Percentiles rank a stretch among this genome's conserved stretches.
phyloP scores from a whole-genome alignment of 306 rosid species.

The Begonia peltatifolia region DNA sequence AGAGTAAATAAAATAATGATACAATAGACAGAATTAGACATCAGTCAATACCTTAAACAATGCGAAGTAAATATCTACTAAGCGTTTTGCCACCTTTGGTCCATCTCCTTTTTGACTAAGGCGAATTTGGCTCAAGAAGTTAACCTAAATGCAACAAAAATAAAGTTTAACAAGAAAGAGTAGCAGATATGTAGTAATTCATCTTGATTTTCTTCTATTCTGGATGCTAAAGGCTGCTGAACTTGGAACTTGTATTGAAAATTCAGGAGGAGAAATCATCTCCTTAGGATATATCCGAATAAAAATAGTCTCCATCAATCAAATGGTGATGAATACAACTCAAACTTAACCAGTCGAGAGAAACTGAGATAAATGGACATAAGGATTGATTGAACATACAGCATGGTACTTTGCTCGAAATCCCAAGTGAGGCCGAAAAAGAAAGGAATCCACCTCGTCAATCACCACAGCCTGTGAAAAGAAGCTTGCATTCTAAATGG shows the following conservation, averaged over 20 bases:
- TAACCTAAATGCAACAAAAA: slow-evolving; percentile 37
- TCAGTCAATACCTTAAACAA: slow-evolving; percentile 69
- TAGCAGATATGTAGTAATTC: background rate
- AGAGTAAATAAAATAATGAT: background rate
- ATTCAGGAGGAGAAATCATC: background rate
- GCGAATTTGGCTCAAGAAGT: slow-evolving; percentile 84
- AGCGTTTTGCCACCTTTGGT: slow-evolving; percentile 85
- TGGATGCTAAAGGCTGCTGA: no score
- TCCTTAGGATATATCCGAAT: background rate
- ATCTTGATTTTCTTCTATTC: no score
- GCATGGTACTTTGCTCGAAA: slow-evolving; percentile 78
- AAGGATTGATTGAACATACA: slow-evolving; percentile 31
- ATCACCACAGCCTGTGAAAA: slow-evolving; percentile 69
- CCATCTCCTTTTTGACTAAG: slow-evolving; percentile 76
- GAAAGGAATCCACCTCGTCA: slow-evolving; percentile 87
- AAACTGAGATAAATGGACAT: slow-evolving; percentile 1
- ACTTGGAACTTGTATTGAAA: background rate
- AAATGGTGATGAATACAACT: background rate
- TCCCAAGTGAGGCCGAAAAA: slow-evolving; percentile 82
- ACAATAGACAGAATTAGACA: slow-evolving; percentile 1
- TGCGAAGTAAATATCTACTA: slow-evolving; percentile 79
- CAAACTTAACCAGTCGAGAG: slow-evolving; percentile 1
- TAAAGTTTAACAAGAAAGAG: slow-evolving; percentile 4
- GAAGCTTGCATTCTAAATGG: background rate
- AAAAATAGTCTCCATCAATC: background rate